These are phyloP conservation scores for Castanea crenata DNA, from an alignment of 306 rosid genomes.

Conservation along the genomic window DNA sequence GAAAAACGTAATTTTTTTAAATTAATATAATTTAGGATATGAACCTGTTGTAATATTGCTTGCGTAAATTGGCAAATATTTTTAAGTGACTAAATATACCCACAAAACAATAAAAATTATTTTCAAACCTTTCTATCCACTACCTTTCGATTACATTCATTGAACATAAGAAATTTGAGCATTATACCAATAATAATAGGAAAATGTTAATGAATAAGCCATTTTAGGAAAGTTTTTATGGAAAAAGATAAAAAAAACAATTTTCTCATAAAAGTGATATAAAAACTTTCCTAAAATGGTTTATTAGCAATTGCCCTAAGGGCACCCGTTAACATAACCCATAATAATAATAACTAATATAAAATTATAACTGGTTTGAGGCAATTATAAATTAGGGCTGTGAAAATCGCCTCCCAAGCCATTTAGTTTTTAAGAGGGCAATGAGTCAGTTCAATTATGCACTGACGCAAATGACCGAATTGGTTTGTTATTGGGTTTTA, in stretches of 20 bases:
- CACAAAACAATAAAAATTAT: background rate
- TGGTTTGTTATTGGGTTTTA: background rate
- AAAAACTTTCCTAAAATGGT: too few species aligned
- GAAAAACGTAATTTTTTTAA: background rate
- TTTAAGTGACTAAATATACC: background rate
- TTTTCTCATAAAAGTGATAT: too few species aligned
- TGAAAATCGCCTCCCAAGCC: background rate
- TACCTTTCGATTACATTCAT: background rate
- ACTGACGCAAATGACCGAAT: background rate
- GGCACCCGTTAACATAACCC: too few species aligned
- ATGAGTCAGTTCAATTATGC: background rate
- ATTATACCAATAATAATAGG: background rate
- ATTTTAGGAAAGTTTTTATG: too few species aligned
- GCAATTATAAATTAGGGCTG: background rate
- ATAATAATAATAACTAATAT: too few species aligned
- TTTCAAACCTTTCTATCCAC: background rate
- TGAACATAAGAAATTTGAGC: background rate
- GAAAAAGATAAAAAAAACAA: too few species aligned
- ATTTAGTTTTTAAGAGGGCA: background rate
- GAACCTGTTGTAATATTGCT: too few species aligned
- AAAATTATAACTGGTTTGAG: background rate
- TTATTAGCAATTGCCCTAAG: too few species aligned
- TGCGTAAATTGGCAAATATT: too few species aligned
- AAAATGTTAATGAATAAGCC: background rate
- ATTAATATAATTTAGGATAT: too few species aligned